phyloP scores from a whole-genome alignment of 108 stramenopile species.

The Skeletonema tropicum region DNA sequence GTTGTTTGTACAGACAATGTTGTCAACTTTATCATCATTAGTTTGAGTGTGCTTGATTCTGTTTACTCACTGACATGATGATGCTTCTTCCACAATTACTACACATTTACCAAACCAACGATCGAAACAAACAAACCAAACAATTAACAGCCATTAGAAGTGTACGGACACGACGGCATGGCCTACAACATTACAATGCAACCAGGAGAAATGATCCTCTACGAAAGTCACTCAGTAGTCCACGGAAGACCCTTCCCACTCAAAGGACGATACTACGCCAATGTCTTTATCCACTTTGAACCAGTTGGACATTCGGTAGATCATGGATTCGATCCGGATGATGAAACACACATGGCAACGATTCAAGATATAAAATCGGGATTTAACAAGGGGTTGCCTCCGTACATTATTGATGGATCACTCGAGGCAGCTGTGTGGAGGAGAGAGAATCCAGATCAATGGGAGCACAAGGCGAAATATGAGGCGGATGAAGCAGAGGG shows the following conservation, averaged over 20 bases:
- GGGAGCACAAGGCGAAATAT: conserved; percentile 26
- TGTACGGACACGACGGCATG: conserved; percentile 89
- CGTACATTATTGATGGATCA: conserved; percentile 51
- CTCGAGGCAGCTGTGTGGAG: conserved; percentile 58
- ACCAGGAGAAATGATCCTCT: conserved; percentile 91
- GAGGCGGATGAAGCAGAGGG: conserved; percentile 28
- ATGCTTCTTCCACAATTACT: too few species aligned
- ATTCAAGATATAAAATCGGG: conserved; percentile 20
- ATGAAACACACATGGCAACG: conserved; percentile 11
- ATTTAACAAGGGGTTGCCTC: conserved; percentile 39
- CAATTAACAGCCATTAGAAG: conserved; percentile 68
- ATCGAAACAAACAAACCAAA: too few species aligned
- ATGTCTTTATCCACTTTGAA: conserved; percentile 79
- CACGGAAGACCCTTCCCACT: conserved; percentile 93
- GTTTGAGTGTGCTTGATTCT: neutral
- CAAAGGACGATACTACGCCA: conserved; percentile 82
- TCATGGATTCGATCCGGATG: conserved; percentile 33
- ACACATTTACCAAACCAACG: too few species aligned
- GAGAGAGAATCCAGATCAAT: conserved; percentile 44
- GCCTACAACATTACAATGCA: conserved; percentile 81
- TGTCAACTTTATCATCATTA: neutral
- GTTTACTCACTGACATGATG: too few species aligned
- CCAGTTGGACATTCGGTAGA: conserved; percentile 50
- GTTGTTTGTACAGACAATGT: too few species aligned
- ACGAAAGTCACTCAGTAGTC: conserved; percentile 88